Conservation (phyloP, 78 protist genomes). For the Dictyostelium firmibasis region DNA sequence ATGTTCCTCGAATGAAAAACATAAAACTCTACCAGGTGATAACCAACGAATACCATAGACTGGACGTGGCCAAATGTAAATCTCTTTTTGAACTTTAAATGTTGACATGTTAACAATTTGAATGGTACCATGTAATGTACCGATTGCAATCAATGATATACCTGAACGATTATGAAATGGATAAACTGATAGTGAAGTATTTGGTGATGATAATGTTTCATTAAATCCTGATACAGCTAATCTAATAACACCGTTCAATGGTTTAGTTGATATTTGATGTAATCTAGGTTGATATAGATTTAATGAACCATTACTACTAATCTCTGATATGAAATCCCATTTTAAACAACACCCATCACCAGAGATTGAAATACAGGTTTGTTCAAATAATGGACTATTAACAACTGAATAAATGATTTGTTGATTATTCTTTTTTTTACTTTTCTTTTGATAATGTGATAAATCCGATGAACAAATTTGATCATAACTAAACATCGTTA, state of each 20-base stretch:
- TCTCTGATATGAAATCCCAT: conserved; percentile 72
- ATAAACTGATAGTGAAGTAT: conserved; percentile 50
- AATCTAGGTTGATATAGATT: conserved; percentile 31
- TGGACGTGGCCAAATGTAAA: conserved; percentile 41
- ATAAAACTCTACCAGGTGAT: conserved; percentile 69
- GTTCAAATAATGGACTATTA: conserved; percentile 46
- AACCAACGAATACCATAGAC: conserved; percentile 41
- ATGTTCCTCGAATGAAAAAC: conserved; percentile 36
- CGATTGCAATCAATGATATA: conserved; percentile 44
- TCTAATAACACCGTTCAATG: conserved; percentile 71
- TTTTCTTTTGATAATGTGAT: conserved; percentile 51
- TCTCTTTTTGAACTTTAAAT: conserved; percentile 54
- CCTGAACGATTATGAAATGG: conserved; percentile 27
- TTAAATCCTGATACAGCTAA: conserved; percentile 24
- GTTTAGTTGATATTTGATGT: background rate
- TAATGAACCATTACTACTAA: background rate
- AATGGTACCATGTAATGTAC: conserved; percentile 55
- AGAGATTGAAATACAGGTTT: conserved; percentile 30
- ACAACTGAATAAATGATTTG: background rate
- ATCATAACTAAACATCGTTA: conserved; percentile 44
- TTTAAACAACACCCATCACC: conserved; percentile 70
- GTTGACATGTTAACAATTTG: conserved; percentile 40
- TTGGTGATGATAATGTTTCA: conserved; percentile 44
- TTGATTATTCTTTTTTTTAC: conserved; percentile 46
- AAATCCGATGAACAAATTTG: conserved; percentile 51